Evolutionary conservation across 2,329 filamentous ascomycete species (phyloP).

Genomic region (Cryphonectria naterciae): DNA sequence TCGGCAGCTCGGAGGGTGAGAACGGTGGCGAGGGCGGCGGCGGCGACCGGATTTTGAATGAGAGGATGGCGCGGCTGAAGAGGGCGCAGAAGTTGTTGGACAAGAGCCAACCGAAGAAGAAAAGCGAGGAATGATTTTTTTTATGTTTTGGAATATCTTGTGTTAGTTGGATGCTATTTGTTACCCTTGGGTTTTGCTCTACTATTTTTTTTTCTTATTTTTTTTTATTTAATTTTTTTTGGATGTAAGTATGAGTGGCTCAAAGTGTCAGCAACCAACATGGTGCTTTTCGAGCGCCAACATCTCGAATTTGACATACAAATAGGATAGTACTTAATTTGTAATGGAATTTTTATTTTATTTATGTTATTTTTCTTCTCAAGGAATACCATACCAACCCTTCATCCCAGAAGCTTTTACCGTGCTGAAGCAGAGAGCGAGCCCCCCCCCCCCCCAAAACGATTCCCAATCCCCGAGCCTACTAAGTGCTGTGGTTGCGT

Average conservation of each 20-base stretch:
- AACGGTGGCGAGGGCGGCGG: not conserved
- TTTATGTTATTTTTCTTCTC: too few relatives aligned
- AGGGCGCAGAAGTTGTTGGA: slow-evolving; percentile 34
- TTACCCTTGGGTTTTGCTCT: not conserved
- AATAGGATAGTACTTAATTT: not conserved
- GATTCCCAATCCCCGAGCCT: not conserved
- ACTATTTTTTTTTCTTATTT: not conserved
- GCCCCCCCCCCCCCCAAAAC: too few relatives aligned
- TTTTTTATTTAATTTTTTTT: too few relatives aligned
- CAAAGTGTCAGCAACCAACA: not conserved
- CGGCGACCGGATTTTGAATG: slow-evolving; percentile 30
- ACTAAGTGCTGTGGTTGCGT: not conserved
- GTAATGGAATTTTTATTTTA: not conserved
- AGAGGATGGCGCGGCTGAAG: slow-evolving; percentile 32
- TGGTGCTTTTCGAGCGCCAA: not conserved
- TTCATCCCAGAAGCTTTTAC: too few relatives aligned
- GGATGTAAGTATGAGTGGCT: too few relatives aligned
- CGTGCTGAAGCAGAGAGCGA: too few relatives aligned
- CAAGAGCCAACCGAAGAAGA: slow-evolving; percentile 15
- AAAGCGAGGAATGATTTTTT: not conserved
- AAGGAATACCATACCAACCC: too few relatives aligned
- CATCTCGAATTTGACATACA: not conserved
- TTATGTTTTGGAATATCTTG: not conserved
- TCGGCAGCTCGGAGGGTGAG: not conserved
- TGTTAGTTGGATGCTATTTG: not conserved